Evolutionary conservation across 2,329 filamentous ascomycete species (phyloP), one percentile per base, ranked within the genome.

Genomic region (Plectosphaerella plurivora): DNA sequence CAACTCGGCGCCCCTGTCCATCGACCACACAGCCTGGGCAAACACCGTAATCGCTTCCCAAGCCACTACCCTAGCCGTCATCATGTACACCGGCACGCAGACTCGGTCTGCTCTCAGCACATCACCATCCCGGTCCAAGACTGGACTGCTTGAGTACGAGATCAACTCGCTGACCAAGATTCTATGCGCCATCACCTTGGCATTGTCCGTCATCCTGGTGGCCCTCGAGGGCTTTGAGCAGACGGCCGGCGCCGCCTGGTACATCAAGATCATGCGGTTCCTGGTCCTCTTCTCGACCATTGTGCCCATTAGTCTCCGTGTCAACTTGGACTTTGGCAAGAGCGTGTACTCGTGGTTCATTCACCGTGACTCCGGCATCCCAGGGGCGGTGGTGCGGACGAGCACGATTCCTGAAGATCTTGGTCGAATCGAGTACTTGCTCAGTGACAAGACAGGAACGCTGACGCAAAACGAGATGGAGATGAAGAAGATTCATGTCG

Each of bases 391-490:
- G 7, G 95, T 99, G 4, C 84, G 94, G 53, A 99, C 94, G 1
- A 97, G 92, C 67, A 99, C 94, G 0, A 99, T 99, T 45, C 95
- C 94, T 0, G 94, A 99, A 68, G 94, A 99, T 63, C 75, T 99
- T 3, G 94, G 94, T 8, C 83, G 95, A 22, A 96, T 99, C 45
- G 94, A 99, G 68, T 99, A 99, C 67, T 77, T 99, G 3, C 78
- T 99, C 28, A 97, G 91, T 57, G 94, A 99, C 69, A 99, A 99
- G 71, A 99, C 94, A 1, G 94, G 94, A n/a, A 99, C 94, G 2
- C 71, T 99, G 54, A 99, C 94, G 1, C 91, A 97, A 61, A 99
- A 99, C 63, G 91, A 96, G 64, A 97, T 97, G 92, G 93, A 97
- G 65, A 87, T 99, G 80, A 96, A 95, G 67, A 99, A 99, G 71